Evolutionary conservation across 179 eudicot species (phyloP), one percentile per base, ranked within the genome.

Genomic region (Silene coronaria): DNA sequence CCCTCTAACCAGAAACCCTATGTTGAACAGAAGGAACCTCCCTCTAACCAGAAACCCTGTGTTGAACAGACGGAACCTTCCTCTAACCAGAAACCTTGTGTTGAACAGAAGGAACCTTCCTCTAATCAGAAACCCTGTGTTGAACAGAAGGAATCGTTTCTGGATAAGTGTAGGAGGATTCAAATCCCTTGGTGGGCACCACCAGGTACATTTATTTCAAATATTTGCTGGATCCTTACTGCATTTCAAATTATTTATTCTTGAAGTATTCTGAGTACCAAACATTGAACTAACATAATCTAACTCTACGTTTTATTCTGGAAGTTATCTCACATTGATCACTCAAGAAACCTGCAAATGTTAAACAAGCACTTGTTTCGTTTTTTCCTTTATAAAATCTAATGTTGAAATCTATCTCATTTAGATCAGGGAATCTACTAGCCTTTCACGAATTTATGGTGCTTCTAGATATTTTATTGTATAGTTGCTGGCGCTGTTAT

Each of bases 131-230:
- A 90, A 83, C 76, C 70, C 23, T 74, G 14, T 75, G 55, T 76
- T 71, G 87, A 80, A 46, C 70, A 57, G 42, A 82, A 81, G 51
- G 91, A 86, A 77, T 83, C 91, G 65, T 76, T 76, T 34, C 63
- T 74, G 84, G 92, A 89, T 58, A 92, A 83, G 81, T 86, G 83
- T 79, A 86, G 82, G 85, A 89, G 87, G 73, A 78, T 87, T 58
- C 90, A 81, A 83, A 84, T 95, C 73, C 87, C 87, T 28, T 95
- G 99, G 99, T 81, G 55, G 86, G 81, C 76, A 67, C 99, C 99
- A 48, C 84, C 95, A 95, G 99, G 99, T 95, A 95, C 73, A 84
- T 73, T 80, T 71, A 76, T 66, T 75, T 74, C 72, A 74, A 67
- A 72, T 78, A 62, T 70, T 74, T 67, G 75, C 70, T 77, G 80